phyloP scores from a whole-genome alignment of 345 rosid species.

The Isatis tinctoria region DNA sequence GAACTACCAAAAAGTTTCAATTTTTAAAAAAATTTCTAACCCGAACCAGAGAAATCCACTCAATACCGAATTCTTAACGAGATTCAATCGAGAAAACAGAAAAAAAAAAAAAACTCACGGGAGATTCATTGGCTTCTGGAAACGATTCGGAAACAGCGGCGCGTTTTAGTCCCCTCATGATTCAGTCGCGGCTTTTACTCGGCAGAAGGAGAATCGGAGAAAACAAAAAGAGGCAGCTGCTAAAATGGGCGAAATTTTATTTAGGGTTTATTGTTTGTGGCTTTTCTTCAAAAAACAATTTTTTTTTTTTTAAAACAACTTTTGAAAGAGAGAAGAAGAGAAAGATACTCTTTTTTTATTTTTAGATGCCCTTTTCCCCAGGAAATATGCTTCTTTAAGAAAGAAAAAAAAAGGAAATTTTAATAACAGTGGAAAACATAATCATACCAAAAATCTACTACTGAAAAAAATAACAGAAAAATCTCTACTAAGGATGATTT shows the following conservation, averaged over 20 bases:
- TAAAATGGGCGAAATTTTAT: neutral
- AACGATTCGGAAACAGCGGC: constrained; percentile 37
- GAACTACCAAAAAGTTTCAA: neutral
- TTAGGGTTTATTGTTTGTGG: constrained; percentile 43
- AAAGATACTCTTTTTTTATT: neutral
- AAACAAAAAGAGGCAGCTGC: constrained; percentile 7
- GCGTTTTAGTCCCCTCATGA: constrained; percentile 72
- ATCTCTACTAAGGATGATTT: too few species aligned
- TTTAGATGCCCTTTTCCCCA: neutral
- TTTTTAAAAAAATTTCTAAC: neutral
- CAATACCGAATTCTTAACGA: constrained; percentile 4
- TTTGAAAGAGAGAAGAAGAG: neutral
- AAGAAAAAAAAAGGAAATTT: neutral
- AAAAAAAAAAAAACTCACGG: constrained; percentile 43
- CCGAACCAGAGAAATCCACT: neutral
- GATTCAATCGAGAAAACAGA: constrained; percentile 7
- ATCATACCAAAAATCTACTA: neutral
- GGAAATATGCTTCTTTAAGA: neutral
- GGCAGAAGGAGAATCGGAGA: neutral
- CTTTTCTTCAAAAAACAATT: neutral
- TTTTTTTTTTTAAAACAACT: too few species aligned
- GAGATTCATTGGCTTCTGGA: constrained; percentile 44
- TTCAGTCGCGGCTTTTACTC: constrained; percentile 10
- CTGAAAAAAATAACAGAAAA: too few species aligned
- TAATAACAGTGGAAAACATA: neutral